Base-by-base conservation (phyloP, 257 asterid genomes). In the Solanum habrochaites region DNA sequence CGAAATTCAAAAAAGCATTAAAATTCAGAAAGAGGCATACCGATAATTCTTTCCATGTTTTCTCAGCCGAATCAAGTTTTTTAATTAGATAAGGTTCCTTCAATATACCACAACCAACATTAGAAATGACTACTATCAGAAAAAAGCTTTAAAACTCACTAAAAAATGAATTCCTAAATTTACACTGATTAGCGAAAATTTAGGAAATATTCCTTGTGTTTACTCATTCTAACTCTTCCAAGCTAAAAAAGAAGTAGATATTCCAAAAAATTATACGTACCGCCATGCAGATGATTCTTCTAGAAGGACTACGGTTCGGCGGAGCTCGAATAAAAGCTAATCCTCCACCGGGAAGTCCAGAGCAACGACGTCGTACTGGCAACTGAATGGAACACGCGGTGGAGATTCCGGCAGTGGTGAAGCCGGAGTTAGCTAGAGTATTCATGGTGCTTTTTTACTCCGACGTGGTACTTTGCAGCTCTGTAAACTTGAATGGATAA, bases 31-130 rank as follows among this genome's bases (percentile, higher is more conserved):
- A 52, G 74, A 87, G 6, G 64, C 93, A 64, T 93, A 97, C 99
- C 98, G 99, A 95, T 88, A 97, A 90, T 67, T 97, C 98, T 87
- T 92, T 95, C 98, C 98, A 97, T 62, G 98, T 97, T 92, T 90
- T 95, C 94, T 96, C 99, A 15, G 99, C 98, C 31, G 99, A 97
- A 87, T 96, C 99, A 92, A 97, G 82, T 91, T 97, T 97, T 60
- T 95, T 86, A 89, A 97, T 95, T 66, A 97, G 77, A 90, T 96
- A 93, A 40, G 99, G 98, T 88, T 97, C 98, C 99, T 97, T 86
- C 91, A 93, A 82, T 88, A 91, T 56, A 87, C 89, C 85, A 31
- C 86, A 29, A 86, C 29, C 20, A 86, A 15, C 16, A 71, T 25
- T n/a, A 64, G 60, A 37, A 52, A 10, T 21, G 37, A 7, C 16